phyloP scores from a whole-genome alignment of 805 yeast genomes.

The Metschnikowia aberdeeniae region DNA sequence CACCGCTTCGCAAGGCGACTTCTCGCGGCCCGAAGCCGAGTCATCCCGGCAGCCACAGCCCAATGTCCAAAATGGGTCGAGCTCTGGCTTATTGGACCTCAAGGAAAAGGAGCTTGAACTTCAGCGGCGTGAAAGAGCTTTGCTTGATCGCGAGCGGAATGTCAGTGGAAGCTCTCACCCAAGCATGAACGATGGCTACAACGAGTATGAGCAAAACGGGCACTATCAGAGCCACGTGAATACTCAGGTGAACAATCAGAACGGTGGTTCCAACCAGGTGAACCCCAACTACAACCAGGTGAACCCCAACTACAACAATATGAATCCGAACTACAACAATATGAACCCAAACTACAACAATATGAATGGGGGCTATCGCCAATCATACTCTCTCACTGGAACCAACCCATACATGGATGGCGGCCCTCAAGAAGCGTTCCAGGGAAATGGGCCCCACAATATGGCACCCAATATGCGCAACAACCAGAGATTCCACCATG shows the following conservation, averaged over 20 bases:
- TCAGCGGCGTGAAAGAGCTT: slow-evolving; percentile 25
- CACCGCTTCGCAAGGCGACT: slow-evolving; percentile 2
- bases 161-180: slow-evolving; percentile 1
- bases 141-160: slow-evolving; percentile 17
- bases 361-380: slow-evolving; percentile 2
- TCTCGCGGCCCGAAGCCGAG: background rate
- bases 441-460: slow-evolving; percentile 25
- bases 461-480: slow-evolving; percentile 25
- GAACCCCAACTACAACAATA: no score
- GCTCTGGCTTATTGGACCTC: background rate
- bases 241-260: no score
- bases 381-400: slow-evolving; percentile 12
- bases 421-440: slow-evolving; percentile 31
- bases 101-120: slow-evolving; percentile 23
- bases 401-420: slow-evolving; percentile 16
- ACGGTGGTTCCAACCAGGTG: no score
- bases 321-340: background rate
- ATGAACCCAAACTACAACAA: background rate
- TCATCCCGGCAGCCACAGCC: background rate
- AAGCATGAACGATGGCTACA: background rate
- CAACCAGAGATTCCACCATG: slow-evolving; percentile 22
- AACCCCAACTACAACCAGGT: no score
- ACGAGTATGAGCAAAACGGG: slow-evolving; percentile 1
- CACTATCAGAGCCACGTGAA: background rate
- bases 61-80: no score